Conservation (phyloP, 495 filamentous ascomycete genomes). For the Astrothelium subdiscretum region DNA sequence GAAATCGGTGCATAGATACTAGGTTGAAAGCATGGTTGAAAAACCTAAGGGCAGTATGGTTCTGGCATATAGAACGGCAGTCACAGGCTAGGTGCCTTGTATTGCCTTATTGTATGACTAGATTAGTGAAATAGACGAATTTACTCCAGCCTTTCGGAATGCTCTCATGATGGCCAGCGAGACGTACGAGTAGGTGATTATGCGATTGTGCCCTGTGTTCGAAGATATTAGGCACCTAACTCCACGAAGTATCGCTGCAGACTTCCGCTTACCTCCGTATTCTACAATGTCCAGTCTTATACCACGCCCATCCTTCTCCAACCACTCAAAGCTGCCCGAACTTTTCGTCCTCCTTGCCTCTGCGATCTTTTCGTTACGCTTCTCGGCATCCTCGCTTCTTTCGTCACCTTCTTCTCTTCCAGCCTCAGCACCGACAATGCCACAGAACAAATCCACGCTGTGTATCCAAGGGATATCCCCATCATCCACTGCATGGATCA, state of each 20-base stretch:
- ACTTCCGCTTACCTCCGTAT: conserved; percentile 48
- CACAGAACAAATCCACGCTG: conserved; percentile 18
- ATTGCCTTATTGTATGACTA: neutral
- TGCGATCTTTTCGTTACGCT: conserved; percentile 26
- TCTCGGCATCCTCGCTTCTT: conserved; percentile 24
- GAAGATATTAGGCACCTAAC: neutral
- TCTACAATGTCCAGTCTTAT: conserved; percentile 45
- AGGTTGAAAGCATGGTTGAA: too few species aligned
- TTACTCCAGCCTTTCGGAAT: conserved; percentile 28
- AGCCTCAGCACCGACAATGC: conserved; percentile 7
- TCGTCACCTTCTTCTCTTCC: neutral
- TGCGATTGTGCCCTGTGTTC: conserved; percentile 43
- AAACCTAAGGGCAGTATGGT: too few species aligned
- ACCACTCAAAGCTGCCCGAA: conserved; percentile 30
- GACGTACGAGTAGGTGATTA: conserved; percentile 43
- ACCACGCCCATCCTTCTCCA: conserved; percentile 16
- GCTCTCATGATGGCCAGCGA: conserved; percentile 51
- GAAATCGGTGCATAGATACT: too few species aligned
- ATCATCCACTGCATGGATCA: conserved; percentile 27
- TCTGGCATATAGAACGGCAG: neutral
- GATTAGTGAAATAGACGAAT: neutral
- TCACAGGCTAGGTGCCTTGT: neutral
- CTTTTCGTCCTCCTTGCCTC: conserved; percentile 25
- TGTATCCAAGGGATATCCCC: conserved; percentile 25
- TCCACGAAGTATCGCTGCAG: neutral